Evolutionary conservation across 2,329 filamentous ascomycete species (phyloP), one percentile per base, ranked within the genome.

Genomic region (Herpotrichia juniperi): DNA sequence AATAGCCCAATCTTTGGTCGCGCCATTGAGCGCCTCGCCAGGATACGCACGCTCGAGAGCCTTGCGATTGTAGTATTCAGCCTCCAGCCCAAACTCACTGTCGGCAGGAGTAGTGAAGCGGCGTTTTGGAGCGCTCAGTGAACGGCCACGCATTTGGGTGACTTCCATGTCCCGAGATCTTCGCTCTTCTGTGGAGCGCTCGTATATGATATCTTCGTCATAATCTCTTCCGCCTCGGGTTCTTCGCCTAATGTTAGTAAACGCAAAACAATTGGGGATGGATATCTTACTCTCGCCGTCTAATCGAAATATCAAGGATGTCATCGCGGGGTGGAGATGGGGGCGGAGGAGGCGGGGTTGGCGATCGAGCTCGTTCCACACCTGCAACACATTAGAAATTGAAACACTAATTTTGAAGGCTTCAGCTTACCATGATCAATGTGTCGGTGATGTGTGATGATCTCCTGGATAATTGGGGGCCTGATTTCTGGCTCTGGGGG

Each of bases 381-480:
- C 78, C 74, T 77, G 48, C 24, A 56, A 46, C 16, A 28, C 48
- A 45, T 60, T 44, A 62, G 50, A 22, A 40, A 22, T 10, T 14
- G 9, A 30, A 21, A 14, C 30, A n/a, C 25, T 32, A 22, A 21
- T 5, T 22, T 16, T 32, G 9, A 37, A 21, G 19, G 28, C 25
- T 16, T 10, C 3, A 24, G 73, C 85, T 69, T 79, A 91, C 90
- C 92, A 75, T 96, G 91, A 67, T 96, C 90, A 62, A 96, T 88
- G 67, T 93, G 89, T 51, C 87, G 84, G 70, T 94, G 93, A 74
- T 94, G 90, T 0, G 91, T 96, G 59, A 96, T 93, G 52, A 96
- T 87, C 69, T 96, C 90, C 66, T 93, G 86, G 74, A 93, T 90
- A 62, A 96, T 91, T 1, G 88, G 89, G 28, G 91, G 91, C 17